Evolutionary conservation across 1,139 yeast species (phyloP).

Genomic region (Candida pseudoviswanathii): DNA sequence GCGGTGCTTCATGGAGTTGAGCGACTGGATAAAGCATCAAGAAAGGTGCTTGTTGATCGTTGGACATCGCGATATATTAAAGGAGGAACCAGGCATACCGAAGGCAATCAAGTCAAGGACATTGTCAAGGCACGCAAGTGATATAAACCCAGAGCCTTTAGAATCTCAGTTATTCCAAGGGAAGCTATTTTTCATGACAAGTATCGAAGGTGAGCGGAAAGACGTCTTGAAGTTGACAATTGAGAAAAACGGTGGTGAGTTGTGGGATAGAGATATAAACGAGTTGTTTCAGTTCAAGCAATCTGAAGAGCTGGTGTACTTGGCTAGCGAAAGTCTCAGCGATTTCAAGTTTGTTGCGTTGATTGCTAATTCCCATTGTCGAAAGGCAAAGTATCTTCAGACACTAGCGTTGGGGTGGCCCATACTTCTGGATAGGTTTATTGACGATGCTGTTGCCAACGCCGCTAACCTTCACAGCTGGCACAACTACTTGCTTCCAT

Average conservation of each 20-base stretch:
- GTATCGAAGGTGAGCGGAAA: constrained; percentile 40
- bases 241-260: constrained; percentile 52
- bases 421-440: constrained; percentile 60
- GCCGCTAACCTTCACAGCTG: constrained; percentile 34
- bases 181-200: constrained; percentile 42
- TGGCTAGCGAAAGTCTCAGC: constrained; percentile 20
- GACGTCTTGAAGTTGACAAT: constrained; percentile 38
- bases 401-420: constrained; percentile 93
- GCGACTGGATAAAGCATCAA: constrained; percentile 46
- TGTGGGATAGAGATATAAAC: constrained; percentile 51
- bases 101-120: constrained; percentile 10
- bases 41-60: constrained; percentile 23
- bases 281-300: constrained; percentile 27
- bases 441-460: constrained; percentile 52
- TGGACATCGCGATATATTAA: constrained; percentile 16
- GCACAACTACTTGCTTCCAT: constrained; percentile 64
- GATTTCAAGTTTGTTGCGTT: constrained; percentile 61
- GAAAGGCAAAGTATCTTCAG: constrained; percentile 82
- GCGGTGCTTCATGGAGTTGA: constrained; percentile 36
- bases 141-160: constrained; percentile 1
- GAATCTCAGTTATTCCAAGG: constrained; percentile 20
- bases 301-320: constrained; percentile 9
- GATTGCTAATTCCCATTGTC: constrained; percentile 55
- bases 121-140: constrained; percentile 9
- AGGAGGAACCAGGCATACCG: constrained; percentile 9